A percentile compares a stretch with the other conserved stretches of the same genome.
Conservation (phyloP, 345 rosid genomes). For the Gossypium turneri region DNA sequence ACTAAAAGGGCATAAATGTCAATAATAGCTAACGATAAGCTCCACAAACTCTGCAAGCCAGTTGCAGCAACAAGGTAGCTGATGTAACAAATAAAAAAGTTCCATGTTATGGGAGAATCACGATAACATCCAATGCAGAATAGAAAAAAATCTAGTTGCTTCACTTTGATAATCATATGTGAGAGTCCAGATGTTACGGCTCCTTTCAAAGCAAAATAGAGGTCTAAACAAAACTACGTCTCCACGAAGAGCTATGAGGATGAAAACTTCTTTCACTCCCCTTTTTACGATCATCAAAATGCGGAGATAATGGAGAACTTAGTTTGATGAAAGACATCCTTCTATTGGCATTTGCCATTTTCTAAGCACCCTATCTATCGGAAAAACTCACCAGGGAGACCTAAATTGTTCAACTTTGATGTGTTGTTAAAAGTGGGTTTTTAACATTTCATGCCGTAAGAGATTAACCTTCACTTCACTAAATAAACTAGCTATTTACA, state of each 20-base stretch:
- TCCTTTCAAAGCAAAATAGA: too few species aligned
- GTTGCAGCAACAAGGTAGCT: constrained; percentile 81
- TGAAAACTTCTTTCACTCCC: too few species aligned
- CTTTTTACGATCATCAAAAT: too few species aligned
- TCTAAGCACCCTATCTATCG: too few species aligned
- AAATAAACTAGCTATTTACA: background rate
- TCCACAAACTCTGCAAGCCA: constrained; percentile 73
- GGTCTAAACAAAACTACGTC: too few species aligned
- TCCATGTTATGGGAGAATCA: constrained; percentile 13
- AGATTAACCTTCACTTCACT: background rate
- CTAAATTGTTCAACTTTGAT: background rate
- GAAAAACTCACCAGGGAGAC: background rate
- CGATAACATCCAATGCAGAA: background rate
- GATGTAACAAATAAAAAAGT: constrained; percentile 29
- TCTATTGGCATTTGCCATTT: too few species aligned
- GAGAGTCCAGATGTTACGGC: too few species aligned
- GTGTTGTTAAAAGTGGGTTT: background rate
- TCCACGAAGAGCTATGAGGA: too few species aligned
- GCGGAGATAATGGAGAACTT: too few species aligned
- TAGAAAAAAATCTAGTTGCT: background rate
- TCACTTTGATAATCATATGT: background rate
- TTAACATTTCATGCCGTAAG: background rate
- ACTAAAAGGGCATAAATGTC: constrained; percentile 66
- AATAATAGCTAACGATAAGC: constrained; percentile 49
- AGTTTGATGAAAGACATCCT: too few species aligned